These are phyloP conservation scores for Metschnikowia proteae DNA, from an alignment of 805 yeast species.

Conservation along the genomic window DNA sequence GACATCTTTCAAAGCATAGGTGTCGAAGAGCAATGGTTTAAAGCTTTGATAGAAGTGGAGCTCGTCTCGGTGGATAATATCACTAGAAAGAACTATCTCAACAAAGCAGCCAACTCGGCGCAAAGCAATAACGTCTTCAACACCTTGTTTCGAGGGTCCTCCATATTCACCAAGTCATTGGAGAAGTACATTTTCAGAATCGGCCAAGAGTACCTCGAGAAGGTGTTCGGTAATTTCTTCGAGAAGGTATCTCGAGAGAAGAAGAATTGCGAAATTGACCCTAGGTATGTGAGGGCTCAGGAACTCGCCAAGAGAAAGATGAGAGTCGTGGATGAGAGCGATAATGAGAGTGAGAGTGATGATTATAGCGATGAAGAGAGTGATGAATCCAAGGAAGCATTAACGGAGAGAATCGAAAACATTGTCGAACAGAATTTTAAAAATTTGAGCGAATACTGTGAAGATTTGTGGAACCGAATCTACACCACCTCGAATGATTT, in stretches of 20 bases:
- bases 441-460: slow-evolving; percentile 48
- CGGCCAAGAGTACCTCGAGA: slow-evolving; percentile 76
- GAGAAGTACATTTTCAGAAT: slow-evolving; percentile 72
- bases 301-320: slow-evolving; percentile 27
- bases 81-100: slow-evolving; percentile 41
- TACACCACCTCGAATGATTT: slow-evolving; percentile 66
- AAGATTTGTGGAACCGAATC: slow-evolving; percentile 63
- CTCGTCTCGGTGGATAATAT: slow-evolving; percentile 45
- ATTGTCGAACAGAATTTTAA: slow-evolving; percentile 47
- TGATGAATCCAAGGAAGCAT: slow-evolving; percentile 29
- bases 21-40: slow-evolving; percentile 70
- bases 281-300: slow-evolving; percentile 48
- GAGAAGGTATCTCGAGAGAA: slow-evolving; percentile 47
- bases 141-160: slow-evolving; percentile 78
- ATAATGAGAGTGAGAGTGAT: slow-evolving; percentile 19
- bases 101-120: slow-evolving; percentile 22
- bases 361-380: slow-evolving; percentile 21
- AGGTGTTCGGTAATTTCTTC: slow-evolving; percentile 68
- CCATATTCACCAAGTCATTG: slow-evolving; percentile 74
- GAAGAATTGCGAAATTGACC: slow-evolving; percentile 78
- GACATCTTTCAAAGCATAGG: slow-evolving; percentile 73
- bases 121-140: slow-evolving; percentile 47
- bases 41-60: slow-evolving; percentile 64
- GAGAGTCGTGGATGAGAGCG: slow-evolving; percentile 7
- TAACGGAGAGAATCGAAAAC: slow-evolving; percentile 27